Conservation (phyloP, 768 basidiomycete genomes). For the Pulveroboletus sp. region DNA sequence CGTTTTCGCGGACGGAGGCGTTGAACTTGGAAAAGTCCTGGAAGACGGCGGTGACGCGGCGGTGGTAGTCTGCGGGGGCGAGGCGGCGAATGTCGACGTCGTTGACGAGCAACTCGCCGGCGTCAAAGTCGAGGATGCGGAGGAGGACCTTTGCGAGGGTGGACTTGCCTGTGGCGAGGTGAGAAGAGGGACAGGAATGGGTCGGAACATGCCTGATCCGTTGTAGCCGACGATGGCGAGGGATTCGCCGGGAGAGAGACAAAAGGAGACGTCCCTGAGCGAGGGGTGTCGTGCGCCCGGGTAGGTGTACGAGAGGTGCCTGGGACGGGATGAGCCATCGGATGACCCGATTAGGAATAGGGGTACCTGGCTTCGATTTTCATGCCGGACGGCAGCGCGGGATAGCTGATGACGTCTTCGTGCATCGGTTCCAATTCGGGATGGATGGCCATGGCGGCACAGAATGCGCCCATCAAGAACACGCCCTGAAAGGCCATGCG, state of each 20-base stretch:
- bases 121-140: slow-evolving; percentile 74
- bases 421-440: slow-evolving; percentile 64
- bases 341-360: slow-evolving; percentile 19
- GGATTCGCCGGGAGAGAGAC: slow-evolving; percentile 69
- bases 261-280: slow-evolving; percentile 66
- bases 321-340: slow-evolving; percentile 26
- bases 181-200: background rate
- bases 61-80: slow-evolving; percentile 69
- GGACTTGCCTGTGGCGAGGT: slow-evolving; percentile 63
- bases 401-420: slow-evolving; percentile 50
- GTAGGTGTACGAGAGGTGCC: slow-evolving; percentile 73
- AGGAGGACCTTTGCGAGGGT: slow-evolving; percentile 82
- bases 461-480: slow-evolving; percentile 86
- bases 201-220: slow-evolving; percentile 60
- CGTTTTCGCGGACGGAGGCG: slow-evolving; percentile 76
- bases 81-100: slow-evolving; percentile 63
- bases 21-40: slow-evolving; percentile 84
- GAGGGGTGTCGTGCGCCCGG: slow-evolving; percentile 70
- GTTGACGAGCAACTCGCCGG: slow-evolving; percentile 69
- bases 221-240: slow-evolving; percentile 86
- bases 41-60: slow-evolving; percentile 75
- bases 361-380: slow-evolving; percentile 65
- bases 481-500: slow-evolving; percentile 82
- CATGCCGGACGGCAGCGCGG: slow-evolving; percentile 52
- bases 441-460: slow-evolving; percentile 68